Conservation (phyloP, 768 basidiomycete species). For the Candolleomyces efflorescens region DNA sequence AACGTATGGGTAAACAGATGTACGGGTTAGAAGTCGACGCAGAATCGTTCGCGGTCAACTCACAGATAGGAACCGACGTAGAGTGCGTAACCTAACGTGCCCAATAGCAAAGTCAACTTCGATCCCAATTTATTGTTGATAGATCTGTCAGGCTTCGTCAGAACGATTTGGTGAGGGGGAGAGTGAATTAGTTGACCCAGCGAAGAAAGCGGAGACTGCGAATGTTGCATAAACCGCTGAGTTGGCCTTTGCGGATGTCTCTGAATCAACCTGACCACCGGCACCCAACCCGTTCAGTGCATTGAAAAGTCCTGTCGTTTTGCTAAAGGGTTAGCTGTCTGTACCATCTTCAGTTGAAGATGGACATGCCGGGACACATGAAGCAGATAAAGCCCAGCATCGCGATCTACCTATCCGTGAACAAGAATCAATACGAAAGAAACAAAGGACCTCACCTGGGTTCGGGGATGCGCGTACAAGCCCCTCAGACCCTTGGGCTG, state of each 20-base stretch:
- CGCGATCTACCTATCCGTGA: slow-evolving; percentile 26
- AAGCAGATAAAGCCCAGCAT: slow-evolving; percentile 72
- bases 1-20: slow-evolving; percentile 1
- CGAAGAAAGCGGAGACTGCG: slow-evolving; percentile 38
- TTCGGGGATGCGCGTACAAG: slow-evolving; percentile 54
- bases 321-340: neutral
- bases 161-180: neutral
- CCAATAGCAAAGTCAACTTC: slow-evolving; percentile 65
- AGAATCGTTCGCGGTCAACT: slow-evolving; percentile 16
- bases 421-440: neutral
- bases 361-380: slow-evolving; percentile 44
- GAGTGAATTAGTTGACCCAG: slow-evolving; percentile 47
- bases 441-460: slow-evolving; percentile 29
- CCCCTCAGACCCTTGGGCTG: slow-evolving; percentile 50
- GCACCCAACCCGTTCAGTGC: slow-evolving; percentile 76
- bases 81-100: slow-evolving; percentile 71
- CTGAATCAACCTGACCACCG: slow-evolving; percentile 67
- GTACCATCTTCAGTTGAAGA: neutral
- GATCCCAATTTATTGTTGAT: slow-evolving; percentile 82
- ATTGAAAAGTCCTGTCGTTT: slow-evolving; percentile 65
- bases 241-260: slow-evolving; percentile 66
- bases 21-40: neutral
- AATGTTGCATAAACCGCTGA: slow-evolving; percentile 61
- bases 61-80: slow-evolving; percentile 75
- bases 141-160: slow-evolving; percentile 38